These are phyloP conservation scores for Stipa capillata DNA, from an alignment of 176 grass and related monocot species.

Conservation along the genomic window DNA sequence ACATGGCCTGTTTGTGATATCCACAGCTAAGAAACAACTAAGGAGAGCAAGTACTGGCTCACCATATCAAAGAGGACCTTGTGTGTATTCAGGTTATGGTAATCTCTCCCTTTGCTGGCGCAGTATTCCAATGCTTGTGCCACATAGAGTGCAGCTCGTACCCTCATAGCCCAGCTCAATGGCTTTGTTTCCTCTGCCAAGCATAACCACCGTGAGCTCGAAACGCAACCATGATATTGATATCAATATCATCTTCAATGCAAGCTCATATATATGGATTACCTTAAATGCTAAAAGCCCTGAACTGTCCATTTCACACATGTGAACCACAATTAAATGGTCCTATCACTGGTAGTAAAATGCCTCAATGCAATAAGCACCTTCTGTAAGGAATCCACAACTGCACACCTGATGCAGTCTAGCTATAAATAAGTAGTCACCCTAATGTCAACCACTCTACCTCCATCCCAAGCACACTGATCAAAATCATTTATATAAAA, in stretches of 20 bases:
- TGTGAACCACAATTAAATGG: background rate
- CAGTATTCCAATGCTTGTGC: slow-evolving; percentile 79
- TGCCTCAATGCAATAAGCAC: background rate
- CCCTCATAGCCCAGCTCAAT: slow-evolving; percentile 75
- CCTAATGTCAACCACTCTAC: background rate
- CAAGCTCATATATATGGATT: background rate
- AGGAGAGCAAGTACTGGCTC: background rate
- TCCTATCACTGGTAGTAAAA: background rate
- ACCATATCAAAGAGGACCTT: slow-evolving; percentile 91
- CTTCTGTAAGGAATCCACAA: background rate
- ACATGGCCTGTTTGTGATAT: background rate
- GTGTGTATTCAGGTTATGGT: slow-evolving; percentile 84
- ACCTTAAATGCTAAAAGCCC: background rate
- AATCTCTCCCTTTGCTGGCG: slow-evolving; percentile 55
- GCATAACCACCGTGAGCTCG: background rate
- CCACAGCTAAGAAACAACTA: background rate
- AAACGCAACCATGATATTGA: background rate
- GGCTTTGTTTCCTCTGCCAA: slow-evolving; percentile 78
- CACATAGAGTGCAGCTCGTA: slow-evolving; percentile 67
- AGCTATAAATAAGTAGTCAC: background rate
- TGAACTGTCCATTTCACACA: background rate
- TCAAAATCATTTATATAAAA: background rate
- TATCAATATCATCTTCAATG: background rate
- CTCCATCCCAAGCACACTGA: background rate
- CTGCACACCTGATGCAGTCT: background rate